Evolutionary conservation across 768 basidiomycete species (phyloP), one percentile per base, ranked within the genome.

Genomic region (Cantharellus anzutake): DNA sequence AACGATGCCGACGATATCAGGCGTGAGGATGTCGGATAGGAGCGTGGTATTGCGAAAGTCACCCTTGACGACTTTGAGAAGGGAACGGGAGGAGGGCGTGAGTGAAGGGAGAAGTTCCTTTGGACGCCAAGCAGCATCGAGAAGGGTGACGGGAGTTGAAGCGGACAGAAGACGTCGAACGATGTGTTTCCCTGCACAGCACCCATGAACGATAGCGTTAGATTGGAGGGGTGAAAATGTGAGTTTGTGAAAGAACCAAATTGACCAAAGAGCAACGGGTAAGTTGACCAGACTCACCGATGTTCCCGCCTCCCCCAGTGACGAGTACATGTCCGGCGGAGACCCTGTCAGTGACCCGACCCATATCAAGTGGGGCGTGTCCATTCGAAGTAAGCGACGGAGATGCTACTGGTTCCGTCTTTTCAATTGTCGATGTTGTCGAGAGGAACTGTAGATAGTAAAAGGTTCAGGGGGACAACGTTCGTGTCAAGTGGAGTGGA

Each of bases 221-320:
- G 20, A 29, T 29, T 29, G 20, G 37, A 40, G 34, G 37, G 37
- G 44, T 16, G 5, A 34, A 35, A 60, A 38, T n/a, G 11, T 5
- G n/a, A 37, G 29, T 40, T 14, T 5, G 34, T 59, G 7, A 16
- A 35, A 14, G 14, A 20, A 53, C 35, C 42, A 38, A 20, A 4
- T 14, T 29, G 20, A 29, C 20, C 20, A 29, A 29, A 29, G 20
- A 29, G 20, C 20, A 29, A 34, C 20, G 20, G 20, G 20, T 29
- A 29, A 29, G 20, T 29, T 42, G 7, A n/a, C 29, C 38, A n/a
- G 20, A 52, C 65, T n/a, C 38, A 64, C 65, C 65, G 35, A 65
- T 64, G 56, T 60, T 65, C 7, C 65, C 65, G 4, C 65, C 65
- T 0, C 65, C 65, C 2, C 65, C 65, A 4, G 65, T 63, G 50